Evolutionary conservation across 139 green algal species (phyloP).

Genomic region (Ostreobium quekettii): DNA sequence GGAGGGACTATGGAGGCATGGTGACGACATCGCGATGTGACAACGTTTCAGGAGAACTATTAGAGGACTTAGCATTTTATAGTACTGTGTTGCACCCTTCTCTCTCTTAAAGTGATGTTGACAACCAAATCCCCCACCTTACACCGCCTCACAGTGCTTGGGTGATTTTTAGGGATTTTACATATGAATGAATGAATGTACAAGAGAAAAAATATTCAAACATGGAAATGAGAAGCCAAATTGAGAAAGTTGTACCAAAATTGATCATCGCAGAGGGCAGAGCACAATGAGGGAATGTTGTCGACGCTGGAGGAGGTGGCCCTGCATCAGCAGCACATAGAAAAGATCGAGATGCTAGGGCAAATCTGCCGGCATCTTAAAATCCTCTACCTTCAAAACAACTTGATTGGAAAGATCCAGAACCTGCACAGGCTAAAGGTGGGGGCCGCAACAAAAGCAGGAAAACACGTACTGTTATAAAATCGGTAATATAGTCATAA

Average conservation of each 20-base stretch:
- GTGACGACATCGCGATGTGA: too few relatives aligned
- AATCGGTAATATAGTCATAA: too few relatives aligned
- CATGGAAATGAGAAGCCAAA: neutral
- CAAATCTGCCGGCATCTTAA: constrained; percentile 65
- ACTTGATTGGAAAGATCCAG: constrained; percentile 78
- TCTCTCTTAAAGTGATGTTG: too few relatives aligned
- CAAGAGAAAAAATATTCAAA: too few relatives aligned
- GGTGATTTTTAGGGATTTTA: neutral
- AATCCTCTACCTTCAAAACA: constrained; percentile 91
- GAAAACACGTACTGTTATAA: neutral
- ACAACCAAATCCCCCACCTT: too few relatives aligned
- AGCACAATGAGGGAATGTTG: constrained; percentile 86
- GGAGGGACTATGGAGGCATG: too few relatives aligned
- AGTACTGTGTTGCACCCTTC: too few relatives aligned
- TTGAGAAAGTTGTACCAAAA: neutral
- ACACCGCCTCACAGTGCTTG: too few relatives aligned
- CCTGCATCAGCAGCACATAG: constrained; percentile 82
- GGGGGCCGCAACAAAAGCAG: too few relatives aligned
- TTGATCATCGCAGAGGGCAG: constrained; percentile 49
- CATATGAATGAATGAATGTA: too few relatives aligned
- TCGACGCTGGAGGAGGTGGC: constrained; percentile 77
- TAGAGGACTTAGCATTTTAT: too few relatives aligned
- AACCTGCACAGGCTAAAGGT: constrained; percentile 87
- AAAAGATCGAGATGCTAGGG: constrained; percentile 73
- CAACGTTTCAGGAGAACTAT: too few relatives aligned